A percentile compares a stretch with the other conserved stretches of the same genome.
Evolutionary conservation across 1,139 yeast genomes (phyloP).

Genomic region (Groenewaldozyma sp.): DNA sequence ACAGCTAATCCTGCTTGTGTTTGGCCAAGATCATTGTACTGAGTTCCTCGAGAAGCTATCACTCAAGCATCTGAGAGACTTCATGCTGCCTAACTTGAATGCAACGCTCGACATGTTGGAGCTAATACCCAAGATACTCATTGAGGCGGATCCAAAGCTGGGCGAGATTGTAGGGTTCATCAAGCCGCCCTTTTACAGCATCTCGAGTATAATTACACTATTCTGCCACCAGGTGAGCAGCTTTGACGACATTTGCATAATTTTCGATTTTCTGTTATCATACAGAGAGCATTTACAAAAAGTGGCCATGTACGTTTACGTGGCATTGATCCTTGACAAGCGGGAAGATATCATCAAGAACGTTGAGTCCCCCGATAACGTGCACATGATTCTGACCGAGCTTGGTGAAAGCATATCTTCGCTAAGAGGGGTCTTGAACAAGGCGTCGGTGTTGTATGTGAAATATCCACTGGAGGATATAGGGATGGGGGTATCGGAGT

Average conservation of each 20-base stretch:
- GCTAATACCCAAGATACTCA: conserved; percentile 55
- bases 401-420: conserved; percentile 17
- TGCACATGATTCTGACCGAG: conserved; percentile 24
- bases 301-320: conserved; percentile 46
- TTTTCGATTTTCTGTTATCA: conserved; percentile 46
- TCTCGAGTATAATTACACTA: conserved; percentile 69
- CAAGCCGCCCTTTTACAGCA: conserved; percentile 45
- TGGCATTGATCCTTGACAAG: conserved; percentile 39
- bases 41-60: conserved; percentile 50
- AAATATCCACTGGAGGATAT: conserved; percentile 17
- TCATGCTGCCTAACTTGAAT: conserved; percentile 63
- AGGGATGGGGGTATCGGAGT: conserved; percentile 20
- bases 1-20: conserved; percentile 52
- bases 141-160: conserved; percentile 41
- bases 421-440: conserved; percentile 12
- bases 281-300: not conserved
- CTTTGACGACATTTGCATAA: conserved; percentile 39
- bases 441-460: conserved; percentile 15
- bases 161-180: conserved; percentile 34
- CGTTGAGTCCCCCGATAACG: conserved; percentile 16
- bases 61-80: conserved; percentile 64
- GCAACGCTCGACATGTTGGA: conserved; percentile 57
- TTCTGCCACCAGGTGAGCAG: conserved; percentile 64
- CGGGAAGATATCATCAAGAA: conserved; percentile 35
- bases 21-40: conserved; percentile 35